Evolutionary conservation across 176 grass and related monocot species (phyloP).

Genomic region (Rhipidocladum racemiflorum): DNA sequence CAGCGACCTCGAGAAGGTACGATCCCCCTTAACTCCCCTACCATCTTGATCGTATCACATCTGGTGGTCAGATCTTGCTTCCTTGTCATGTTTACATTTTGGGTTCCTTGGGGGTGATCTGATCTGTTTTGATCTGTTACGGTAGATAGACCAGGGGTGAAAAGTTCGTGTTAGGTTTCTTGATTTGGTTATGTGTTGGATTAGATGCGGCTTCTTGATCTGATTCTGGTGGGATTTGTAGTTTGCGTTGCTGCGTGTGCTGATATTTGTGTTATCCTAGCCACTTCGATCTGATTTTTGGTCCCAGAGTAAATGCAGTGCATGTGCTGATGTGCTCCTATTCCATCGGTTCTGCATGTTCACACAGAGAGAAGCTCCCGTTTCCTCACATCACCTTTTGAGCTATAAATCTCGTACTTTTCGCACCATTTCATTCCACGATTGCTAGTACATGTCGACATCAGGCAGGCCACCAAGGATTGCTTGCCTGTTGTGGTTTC

Average conservation of each 20-base stretch:
- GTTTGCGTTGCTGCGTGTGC: not conserved
- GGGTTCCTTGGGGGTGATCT: not conserved
- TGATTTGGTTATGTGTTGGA: not conserved
- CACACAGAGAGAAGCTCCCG: no score
- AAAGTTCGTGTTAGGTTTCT: not conserved
- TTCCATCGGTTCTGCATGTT: no score
- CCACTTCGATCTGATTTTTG: no score
- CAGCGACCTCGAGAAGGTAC: slow-evolving; percentile 92
- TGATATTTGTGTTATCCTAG: not conserved
- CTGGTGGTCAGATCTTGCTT: not conserved
- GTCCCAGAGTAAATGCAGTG: no score
- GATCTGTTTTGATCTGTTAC: not conserved
- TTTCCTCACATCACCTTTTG: no score
- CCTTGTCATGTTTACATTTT: not conserved
- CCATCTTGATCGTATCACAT: not conserved
- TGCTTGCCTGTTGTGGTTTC: not conserved
- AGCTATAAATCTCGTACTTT: no score
- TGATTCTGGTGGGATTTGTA: not conserved
- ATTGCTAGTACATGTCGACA: no score
- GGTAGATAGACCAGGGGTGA: slow-evolving; percentile 8
- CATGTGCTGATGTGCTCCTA: no score
- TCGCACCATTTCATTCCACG: no score
- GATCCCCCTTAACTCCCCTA: no score
- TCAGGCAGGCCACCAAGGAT: not conserved
- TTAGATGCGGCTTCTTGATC: not conserved